Evolutionary conservation across 2,329 filamentous ascomycete species (phyloP), one percentile per base, ranked within the genome.

Genomic region (Diaporthe helianthi): DNA sequence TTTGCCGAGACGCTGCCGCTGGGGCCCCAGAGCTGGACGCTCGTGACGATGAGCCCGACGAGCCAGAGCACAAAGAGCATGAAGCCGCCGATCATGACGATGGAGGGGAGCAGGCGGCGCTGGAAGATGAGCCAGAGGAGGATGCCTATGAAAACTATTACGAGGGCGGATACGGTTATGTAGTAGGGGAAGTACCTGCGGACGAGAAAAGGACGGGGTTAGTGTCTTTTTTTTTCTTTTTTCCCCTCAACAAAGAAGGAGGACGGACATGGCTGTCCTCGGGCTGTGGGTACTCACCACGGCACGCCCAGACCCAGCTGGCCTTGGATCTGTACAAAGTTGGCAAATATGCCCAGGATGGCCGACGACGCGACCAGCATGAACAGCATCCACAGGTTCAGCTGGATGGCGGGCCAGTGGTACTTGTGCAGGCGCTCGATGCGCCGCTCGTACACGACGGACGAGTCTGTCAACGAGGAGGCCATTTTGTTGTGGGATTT

Each of bases 61-160:
- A 91, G 80, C 88, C 89, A 92, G n/a, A 92, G 80, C 2, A 91
- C 82, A 71, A 91, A 90, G 68, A 91, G 81, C 73, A 91, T 84
- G 75, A 91, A 90, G 54, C 85, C 85, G 69, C 88, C 88, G 24
- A 91, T 84, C 80, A 89, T 86, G 76, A 89, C 87, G 74, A 89
- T 87, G 55, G 85, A 83, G 0, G 87, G 87, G 0, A 92, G 80
- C 1, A 92, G 82, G 10, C 89, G 86, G 2, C 87, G 85, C 70
- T 87, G 83, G 67, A 84, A 84, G 73, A 91, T 90, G 33, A 92
- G 83, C 78, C 82, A 87, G 52, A 94, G 83, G 7, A 92, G 84
- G 2, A 89, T 78, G 69, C 87, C 76, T 69, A 95, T 89, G 80
- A 92, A 94, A 70, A 87, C 74, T 19, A 93, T 86, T 2, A 86